Evolutionary conservation across 2,329 filamentous ascomycete genomes (phyloP), one percentile per base, ranked within the genome.

Genomic region (Fusarium sp.): DNA sequence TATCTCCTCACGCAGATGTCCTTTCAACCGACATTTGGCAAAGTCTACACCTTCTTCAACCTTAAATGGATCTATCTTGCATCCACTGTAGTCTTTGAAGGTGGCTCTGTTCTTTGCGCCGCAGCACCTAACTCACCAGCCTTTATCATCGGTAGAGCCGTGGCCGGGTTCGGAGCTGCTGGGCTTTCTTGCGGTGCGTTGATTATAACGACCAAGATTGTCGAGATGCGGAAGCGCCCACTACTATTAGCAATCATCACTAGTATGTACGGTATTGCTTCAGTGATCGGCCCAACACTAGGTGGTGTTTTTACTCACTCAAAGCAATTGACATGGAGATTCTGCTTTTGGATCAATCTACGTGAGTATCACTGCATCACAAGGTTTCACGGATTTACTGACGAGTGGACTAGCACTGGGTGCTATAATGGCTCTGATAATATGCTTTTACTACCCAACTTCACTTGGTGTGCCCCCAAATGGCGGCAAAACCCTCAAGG

Each of bases 121-220:
- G 69, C 66, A 1, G 73, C 76, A 1, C 76, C 77, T 1, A 77
- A 66, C n/a, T 79, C 77, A 2, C 67, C 69, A 7, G 76, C 75
- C 5, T 77, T 83, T 4, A 82, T 83, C n/a, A 64, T 75, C 0
- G 81, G 81, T 0, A 75, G 81, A 19, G 79, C 79, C 1, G 45
- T 83, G 2, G 74, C 80, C 5, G 81, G 80, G 3, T 38, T 79
- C 2, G 81, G 80, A 1, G 69, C 64, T 3, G 55, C 71, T 0
- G 71, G 71, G 0, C 39, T 73, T 0, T 61, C 58, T 47, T 73
- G 67, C 3, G 71, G 69, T 1, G 44, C 67, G 3, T 55, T 73
- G 53, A 64, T 65, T 0, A 63, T 74, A 1, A 28, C 65, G 10
- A 49, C 64, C 0, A 53, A 62, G 11, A 65, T 69, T 10, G 69